A percentile compares a stretch with the other conserved stretches of the same genome.
Conservation (phyloP, 2,329 filamentous ascomycete species). For the Alternaria postmessia region DNA sequence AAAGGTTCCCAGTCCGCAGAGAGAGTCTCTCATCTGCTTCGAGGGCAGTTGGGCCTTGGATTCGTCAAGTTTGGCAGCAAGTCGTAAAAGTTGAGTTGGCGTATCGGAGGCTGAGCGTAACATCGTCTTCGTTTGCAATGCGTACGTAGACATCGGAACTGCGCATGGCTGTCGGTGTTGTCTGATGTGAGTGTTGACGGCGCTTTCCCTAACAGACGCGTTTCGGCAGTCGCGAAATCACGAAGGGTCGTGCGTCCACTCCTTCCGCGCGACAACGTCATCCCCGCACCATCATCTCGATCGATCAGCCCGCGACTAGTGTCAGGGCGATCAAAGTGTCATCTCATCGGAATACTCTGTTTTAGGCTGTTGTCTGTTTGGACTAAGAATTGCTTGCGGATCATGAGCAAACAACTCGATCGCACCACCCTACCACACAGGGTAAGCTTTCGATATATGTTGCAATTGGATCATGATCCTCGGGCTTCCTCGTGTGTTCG, state of each 20-base stretch:
- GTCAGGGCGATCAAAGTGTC: not conserved
- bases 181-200: conserved; percentile 12
- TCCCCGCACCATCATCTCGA: conserved; percentile 9
- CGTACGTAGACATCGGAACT: conserved; percentile 36
- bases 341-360: not conserved
- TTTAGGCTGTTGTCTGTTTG: not conserved
- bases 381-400: not conserved
- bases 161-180: conserved; percentile 36
- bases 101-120: conserved; percentile 30
- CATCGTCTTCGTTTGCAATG: conserved; percentile 45
- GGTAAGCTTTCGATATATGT: not conserved
- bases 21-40: conserved; percentile 43
- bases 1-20: conserved; percentile 38
- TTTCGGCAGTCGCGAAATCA: conserved; percentile 27
- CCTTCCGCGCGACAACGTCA: conserved; percentile 20
- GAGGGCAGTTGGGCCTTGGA: conserved; percentile 36
- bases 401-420: not conserved
- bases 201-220: conserved; percentile 28
- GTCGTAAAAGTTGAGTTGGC: conserved; percentile 31
- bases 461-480: not conserved
- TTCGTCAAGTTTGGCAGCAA: conserved; percentile 37
- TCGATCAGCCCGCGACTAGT: conserved; percentile 1
- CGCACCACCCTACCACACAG: not conserved
- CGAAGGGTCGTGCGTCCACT: conserved; percentile 25
- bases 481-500: not conserved